Evolutionary conservation across 2,329 filamentous ascomycete species (phyloP).

Genomic region (Cladosporium sphaerospermum): DNA sequence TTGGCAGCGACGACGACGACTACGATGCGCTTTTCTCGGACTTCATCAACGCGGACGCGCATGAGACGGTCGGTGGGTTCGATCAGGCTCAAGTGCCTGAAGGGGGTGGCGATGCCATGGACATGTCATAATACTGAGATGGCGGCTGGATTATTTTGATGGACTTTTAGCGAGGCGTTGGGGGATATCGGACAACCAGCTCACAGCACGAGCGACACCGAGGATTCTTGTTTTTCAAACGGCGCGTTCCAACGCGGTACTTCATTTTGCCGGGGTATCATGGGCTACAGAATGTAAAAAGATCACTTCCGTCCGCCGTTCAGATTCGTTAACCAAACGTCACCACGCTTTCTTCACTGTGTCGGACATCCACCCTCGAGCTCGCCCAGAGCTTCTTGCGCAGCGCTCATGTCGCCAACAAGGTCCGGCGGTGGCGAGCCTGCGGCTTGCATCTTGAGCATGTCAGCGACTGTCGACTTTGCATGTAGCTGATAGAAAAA

Average conservation of each 20-base stretch:
- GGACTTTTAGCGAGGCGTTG: conserved; percentile 24
- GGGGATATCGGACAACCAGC: conserved; percentile 8
- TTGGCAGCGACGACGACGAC: conserved; percentile 53
- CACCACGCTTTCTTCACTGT: conserved; percentile 39
- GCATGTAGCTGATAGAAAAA: background rate
- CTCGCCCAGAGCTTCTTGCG: conserved; percentile 59
- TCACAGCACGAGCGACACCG: conserved; percentile 2
- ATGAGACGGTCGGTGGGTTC: background rate
- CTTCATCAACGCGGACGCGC: conserved; percentile 34
- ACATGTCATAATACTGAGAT: conserved; percentile 14
- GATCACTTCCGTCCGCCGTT: background rate
- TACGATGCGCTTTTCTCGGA: conserved; percentile 62
- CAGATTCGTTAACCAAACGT: conserved; percentile 1
- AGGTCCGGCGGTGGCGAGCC: conserved; percentile 86
- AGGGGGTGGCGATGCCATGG: conserved; percentile 4
- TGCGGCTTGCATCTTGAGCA: conserved; percentile 88
- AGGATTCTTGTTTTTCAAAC: background rate
- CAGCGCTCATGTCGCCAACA: conserved; percentile 80
- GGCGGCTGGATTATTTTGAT: background rate
- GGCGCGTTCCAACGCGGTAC: background rate
- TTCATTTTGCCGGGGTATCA: conserved; percentile 9
- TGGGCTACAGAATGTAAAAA: conserved; percentile 11
- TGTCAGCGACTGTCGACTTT: conserved; percentile 14
- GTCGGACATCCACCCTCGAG: conserved; percentile 56
- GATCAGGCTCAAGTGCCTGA: conserved; percentile 5